These are phyloP conservation scores for Myrica gale DNA, from an alignment of 306 rosid genomes.

Conservation along the genomic window DNA sequence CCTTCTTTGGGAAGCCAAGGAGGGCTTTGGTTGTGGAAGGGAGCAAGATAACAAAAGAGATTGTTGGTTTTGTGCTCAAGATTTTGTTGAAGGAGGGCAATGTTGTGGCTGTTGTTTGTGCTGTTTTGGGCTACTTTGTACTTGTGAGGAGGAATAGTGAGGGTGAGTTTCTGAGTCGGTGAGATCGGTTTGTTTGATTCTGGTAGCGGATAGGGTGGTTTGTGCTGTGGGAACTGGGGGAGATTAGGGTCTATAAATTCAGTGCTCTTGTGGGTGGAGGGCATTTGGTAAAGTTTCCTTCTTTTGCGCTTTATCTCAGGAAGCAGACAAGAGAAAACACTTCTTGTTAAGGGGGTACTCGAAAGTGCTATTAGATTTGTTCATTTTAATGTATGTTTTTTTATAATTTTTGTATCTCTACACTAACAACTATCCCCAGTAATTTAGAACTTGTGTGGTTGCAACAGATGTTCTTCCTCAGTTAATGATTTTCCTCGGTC, in stretches of 20 bases:
- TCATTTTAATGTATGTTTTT: slow-evolving; percentile 14
- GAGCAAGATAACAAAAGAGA: slow-evolving; percentile 74
- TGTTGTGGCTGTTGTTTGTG: slow-evolving; percentile 82
- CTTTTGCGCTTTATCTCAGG: slow-evolving; percentile 6
- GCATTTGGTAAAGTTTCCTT: slow-evolving; percentile 36
- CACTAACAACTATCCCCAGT: no score
- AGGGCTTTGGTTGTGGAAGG: slow-evolving; percentile 74
- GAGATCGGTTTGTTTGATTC: slow-evolving; percentile 6
- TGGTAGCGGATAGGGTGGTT: slow-evolving; percentile 1
- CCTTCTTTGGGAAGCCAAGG: slow-evolving; percentile 85
- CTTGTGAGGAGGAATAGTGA: slow-evolving; percentile 57
- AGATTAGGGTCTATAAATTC: slow-evolving; percentile 22
- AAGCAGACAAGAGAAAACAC: slow-evolving; percentile 17
- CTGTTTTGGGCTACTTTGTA: slow-evolving; percentile 75
- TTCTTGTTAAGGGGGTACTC: slow-evolving; percentile 9
- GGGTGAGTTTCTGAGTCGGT: slow-evolving; percentile 22
- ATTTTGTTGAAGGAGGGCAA: slow-evolving; percentile 89
- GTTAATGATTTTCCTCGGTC: no score
- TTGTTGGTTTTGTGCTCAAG: slow-evolving; percentile 55
- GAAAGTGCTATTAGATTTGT: slow-evolving; percentile 7
- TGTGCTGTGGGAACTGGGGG: neutral
- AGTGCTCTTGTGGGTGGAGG: slow-evolving; percentile 18
- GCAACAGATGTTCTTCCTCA: no score
- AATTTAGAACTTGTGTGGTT: no score
- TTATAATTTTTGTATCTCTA: no score